A percentile compares a stretch with the other conserved stretches of the same genome.
Evolutionary conservation across 2,329 filamentous ascomycete genomes (phyloP).

Genomic region (Cladophialophora carrionii): DNA sequence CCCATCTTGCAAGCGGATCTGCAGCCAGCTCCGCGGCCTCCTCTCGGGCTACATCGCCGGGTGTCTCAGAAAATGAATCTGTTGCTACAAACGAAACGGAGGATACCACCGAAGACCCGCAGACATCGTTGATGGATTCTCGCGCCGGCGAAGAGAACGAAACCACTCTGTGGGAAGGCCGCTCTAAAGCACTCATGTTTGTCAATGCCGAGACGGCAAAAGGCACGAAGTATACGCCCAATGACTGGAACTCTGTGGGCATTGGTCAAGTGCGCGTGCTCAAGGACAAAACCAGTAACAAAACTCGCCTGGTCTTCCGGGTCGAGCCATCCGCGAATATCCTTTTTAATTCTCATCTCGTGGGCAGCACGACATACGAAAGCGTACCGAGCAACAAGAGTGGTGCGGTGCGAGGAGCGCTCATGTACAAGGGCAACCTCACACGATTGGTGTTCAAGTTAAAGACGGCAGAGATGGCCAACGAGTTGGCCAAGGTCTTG

Average conservation of each 20-base stretch:
- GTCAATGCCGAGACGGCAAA: conserved; percentile 50
- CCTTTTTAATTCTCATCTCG: conserved; percentile 69
- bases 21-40: conserved; percentile 44
- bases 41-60: conserved; percentile 53
- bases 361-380: conserved; percentile 61
- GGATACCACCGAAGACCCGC: conserved; percentile 60
- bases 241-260: conserved; percentile 69
- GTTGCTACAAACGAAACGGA: conserved; percentile 50
- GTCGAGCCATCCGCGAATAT: conserved; percentile 75
- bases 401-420: conserved; percentile 36
- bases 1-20: conserved; percentile 40
- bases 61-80: conserved; percentile 49
- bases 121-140: conserved; percentile 69
- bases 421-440: conserved; percentile 34
- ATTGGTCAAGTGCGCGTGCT: conserved; percentile 73
- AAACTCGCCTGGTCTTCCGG: conserved; percentile 70
- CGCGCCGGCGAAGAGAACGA: conserved; percentile 74
- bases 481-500: conserved; percentile 32
- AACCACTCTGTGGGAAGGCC: conserved; percentile 68
- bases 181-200: conserved; percentile 70
- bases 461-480: conserved; percentile 33
- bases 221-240: conserved; percentile 46
- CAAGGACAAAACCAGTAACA: conserved; percentile 70
- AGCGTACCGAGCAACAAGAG: conserved; percentile 30
- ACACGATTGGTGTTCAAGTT: conserved; percentile 38